phyloP scores from a whole-genome alignment of 108 stramenopile genomes.

The Nitzschia sp. region DNA sequence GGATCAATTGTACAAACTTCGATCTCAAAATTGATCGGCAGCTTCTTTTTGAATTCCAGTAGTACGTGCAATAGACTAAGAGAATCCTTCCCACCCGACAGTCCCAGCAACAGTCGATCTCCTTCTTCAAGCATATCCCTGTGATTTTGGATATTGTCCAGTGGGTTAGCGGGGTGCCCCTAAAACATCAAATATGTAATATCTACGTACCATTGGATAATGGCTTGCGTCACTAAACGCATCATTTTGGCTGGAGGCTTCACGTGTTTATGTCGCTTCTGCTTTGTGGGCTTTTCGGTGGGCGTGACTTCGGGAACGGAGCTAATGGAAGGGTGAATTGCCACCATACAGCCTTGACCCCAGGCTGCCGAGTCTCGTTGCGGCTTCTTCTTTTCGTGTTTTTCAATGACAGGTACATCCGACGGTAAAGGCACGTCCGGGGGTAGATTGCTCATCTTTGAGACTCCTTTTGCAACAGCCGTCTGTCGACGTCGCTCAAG shows the following conservation, averaged over 20 bases:
- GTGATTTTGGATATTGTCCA: too few species aligned
- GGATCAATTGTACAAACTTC: conserved; percentile 97
- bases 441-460: not conserved
- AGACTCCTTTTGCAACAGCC: not conserved
- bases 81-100: conserved; percentile 99
- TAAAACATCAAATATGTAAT: too few species aligned
- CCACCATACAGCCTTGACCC: conserved; percentile 53
- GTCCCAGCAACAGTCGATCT: conserved; percentile 90
- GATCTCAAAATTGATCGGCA: conserved; percentile 92
- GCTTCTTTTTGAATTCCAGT: conserved; percentile 84
- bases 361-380: conserved; percentile 62
- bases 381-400: conserved; percentile 77
- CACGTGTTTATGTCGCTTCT: conserved; percentile 43
- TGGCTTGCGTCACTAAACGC: conserved; percentile 84
- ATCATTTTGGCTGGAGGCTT: conserved; percentile 88
- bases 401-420: conserved; percentile 30
- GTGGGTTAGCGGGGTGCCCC: too few species aligned
- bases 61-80: conserved; percentile 93
- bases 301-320: not conserved
- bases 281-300: conserved; percentile 19
- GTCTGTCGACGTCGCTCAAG: conserved; percentile 10
- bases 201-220: conserved; percentile 92
- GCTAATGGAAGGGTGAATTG: conserved; percentile 5
- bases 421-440: not conserved
- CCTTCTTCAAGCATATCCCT: conserved; percentile 92